Conservation (phyloP, 805 yeast genomes). For the Starmerella stigmatis region DNA sequence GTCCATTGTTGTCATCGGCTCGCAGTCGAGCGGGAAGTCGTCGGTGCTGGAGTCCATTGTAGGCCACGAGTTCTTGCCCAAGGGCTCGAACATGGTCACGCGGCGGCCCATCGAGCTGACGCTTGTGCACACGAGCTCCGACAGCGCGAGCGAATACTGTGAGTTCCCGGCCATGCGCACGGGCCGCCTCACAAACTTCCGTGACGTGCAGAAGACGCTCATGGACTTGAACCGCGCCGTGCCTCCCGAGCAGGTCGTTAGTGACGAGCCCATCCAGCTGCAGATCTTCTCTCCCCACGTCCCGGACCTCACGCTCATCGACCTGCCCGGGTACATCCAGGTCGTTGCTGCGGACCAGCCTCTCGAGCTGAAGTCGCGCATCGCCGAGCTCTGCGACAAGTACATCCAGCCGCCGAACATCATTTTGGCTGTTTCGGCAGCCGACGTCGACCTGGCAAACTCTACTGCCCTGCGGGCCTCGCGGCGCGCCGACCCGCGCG, state of each 20-base stretch:
- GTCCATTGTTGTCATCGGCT: slow-evolving; percentile 91
- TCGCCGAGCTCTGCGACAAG: slow-evolving; percentile 67
- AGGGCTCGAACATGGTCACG: slow-evolving; percentile 97
- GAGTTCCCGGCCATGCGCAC: slow-evolving; percentile 86
- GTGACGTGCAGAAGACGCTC: slow-evolving; percentile 77
- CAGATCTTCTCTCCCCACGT: slow-evolving; percentile 82
- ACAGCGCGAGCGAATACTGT: slow-evolving; percentile 69
- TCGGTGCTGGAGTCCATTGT: slow-evolving; percentile 93
- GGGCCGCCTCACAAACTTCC: slow-evolving; percentile 74
- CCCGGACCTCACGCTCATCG: slow-evolving; percentile 88
- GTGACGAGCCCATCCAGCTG: slow-evolving; percentile 87
- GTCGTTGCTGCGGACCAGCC: slow-evolving; percentile 97
- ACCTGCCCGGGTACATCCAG: slow-evolving; percentile 95
- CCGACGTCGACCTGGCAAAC: slow-evolving; percentile 95
- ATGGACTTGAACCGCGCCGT: slow-evolving; percentile 88
- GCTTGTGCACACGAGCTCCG: slow-evolving; percentile 66
- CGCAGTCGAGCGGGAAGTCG: slow-evolving; percentile 94
- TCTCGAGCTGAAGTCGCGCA: slow-evolving; percentile 62
- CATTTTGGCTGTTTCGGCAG: slow-evolving; percentile 90
- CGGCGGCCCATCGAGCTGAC: slow-evolving; percentile 95
- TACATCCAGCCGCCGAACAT: slow-evolving; percentile 88
- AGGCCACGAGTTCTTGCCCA: slow-evolving; percentile 95
- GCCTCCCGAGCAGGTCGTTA: slow-evolving; percentile 72
- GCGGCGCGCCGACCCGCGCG: slow-evolving; percentile 78
- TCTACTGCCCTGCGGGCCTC: slow-evolving; percentile 90